Percentiles rank a stretch among this genome's conserved stretches.
These are phyloP conservation scores for Ilyonectria robusta DNA, from an alignment of 2,329 filamentous ascomycete genomes.

Conservation along the genomic window DNA sequence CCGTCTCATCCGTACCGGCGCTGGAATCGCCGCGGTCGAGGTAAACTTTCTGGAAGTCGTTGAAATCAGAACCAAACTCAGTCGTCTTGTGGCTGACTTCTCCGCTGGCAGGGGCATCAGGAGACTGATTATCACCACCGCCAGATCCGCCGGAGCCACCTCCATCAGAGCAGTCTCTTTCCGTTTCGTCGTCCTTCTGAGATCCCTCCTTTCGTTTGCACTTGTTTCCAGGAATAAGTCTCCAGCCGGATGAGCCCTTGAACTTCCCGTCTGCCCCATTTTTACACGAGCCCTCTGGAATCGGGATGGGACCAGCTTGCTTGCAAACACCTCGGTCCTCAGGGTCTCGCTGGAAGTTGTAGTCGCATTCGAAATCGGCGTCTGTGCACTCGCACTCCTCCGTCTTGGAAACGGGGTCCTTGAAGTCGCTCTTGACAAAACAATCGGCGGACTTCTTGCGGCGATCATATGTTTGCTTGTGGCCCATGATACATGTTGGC, in stretches of 20 bases:
- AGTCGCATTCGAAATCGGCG: conserved; percentile 95
- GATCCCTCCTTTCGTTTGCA: conserved; percentile 74
- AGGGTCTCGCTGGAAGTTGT: conserved; percentile 81
- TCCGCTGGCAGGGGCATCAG: conserved; percentile 72
- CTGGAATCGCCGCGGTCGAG: conserved; percentile 82
- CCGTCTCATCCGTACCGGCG: conserved; percentile 78
- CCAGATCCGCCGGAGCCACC: conserved; percentile 48
- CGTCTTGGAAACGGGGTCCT: conserved; percentile 79
- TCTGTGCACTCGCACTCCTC: conserved; percentile 86
- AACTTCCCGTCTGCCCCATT: conserved; percentile 77
- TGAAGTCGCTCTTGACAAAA: conserved; percentile 89
- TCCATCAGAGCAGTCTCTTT: conserved; percentile 81
- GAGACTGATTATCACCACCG: conserved; percentile 46
- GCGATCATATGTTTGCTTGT: conserved; percentile 88
- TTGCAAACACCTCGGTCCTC: conserved; percentile 79
- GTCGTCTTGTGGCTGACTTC: conserved; percentile 74
- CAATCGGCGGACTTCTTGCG: conserved; percentile 91
- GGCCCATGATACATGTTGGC: conserved; percentile 93
- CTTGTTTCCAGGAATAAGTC: conserved; percentile 87
- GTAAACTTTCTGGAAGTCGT: conserved; percentile 74
- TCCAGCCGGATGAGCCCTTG: conserved; percentile 89
- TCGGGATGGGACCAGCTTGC: conserved; percentile 71
- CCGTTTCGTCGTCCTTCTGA: conserved; percentile 79
- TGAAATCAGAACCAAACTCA: conserved; percentile 72
- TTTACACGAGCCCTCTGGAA: conserved; percentile 82